phyloP scores from a whole-genome alignment of 2,329 filamentous ascomycete genomes.

The Penicillium sp. region DNA sequence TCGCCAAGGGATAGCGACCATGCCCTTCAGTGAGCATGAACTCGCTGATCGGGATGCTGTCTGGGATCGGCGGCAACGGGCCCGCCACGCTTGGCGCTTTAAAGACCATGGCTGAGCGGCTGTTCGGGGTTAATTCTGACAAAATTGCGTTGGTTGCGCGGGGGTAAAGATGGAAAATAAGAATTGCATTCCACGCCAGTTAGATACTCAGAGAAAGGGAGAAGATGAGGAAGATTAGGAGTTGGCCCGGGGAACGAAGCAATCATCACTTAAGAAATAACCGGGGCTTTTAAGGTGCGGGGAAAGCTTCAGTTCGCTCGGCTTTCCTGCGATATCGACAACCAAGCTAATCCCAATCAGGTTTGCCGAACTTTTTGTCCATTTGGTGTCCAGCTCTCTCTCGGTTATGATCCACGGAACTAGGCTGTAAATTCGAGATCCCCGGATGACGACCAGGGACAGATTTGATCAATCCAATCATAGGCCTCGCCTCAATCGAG shows the following conservation, averaged over 20 bases:
- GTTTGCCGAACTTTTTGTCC: conserved; percentile 1
- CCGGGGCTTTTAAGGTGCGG: conserved; percentile 1
- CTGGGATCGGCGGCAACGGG: conserved; percentile 63
- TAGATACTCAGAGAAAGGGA: neutral
- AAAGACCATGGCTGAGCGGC: conserved; percentile 49
- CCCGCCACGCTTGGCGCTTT: conserved; percentile 45
- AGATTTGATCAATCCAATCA: neutral
- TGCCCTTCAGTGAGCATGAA: conserved; percentile 77
- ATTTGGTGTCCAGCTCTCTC: neutral
- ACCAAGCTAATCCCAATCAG: neutral
- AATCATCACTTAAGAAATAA: neutral
- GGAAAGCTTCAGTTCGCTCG: neutral
- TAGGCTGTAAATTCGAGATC: neutral
- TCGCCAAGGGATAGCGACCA: conserved; percentile 66
- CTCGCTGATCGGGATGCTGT: conserved; percentile 73
- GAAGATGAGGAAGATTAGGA: neutral
- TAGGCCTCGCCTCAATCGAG: neutral
- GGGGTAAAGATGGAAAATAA: neutral
- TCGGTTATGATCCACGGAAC: neutral
- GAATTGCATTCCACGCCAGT: neutral
- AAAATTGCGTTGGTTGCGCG: neutral
- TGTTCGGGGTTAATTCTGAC: neutral
- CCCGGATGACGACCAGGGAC: neutral
- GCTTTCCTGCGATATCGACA: neutral
- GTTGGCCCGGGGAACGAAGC: neutral